Evolutionary conservation across 345 rosid genomes (phyloP), one percentile per base, ranked within the genome.

Genomic region (Eucalyptus marginata): DNA sequence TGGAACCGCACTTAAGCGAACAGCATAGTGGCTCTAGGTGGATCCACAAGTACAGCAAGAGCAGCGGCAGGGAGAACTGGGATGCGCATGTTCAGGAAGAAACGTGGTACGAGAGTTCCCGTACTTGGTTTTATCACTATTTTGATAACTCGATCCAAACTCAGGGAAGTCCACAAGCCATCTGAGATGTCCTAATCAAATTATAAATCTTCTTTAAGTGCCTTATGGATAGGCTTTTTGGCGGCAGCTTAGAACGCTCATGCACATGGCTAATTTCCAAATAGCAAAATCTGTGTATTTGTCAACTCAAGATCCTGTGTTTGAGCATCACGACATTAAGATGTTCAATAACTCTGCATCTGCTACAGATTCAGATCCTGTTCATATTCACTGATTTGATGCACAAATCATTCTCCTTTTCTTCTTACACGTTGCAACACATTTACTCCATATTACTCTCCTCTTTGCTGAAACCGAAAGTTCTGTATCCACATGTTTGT

Each of bases 1-100:
- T 96, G 99, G 99, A 97, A 97, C 88, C 95, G 97, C 51, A 96
- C 98, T 4, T 96, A 99, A 98, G 99, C 0, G 99, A 97, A 94
- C 90, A 90, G 54, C 99, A 96, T 89, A 95, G 95, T 40, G 94
- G 99, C 20, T 93, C 97, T 7, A 97, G 99, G 58, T 96, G 99
- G 98, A 92, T 97, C 84, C 99, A 96, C 93, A 96, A 96, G 93
- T 97, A 97, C 5, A 98, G 99, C 81, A 95, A 95, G 93, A 97
- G 99, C 90, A 97, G 97, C 92, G 88, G 95, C 10, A 98, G 97
- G 51, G 99, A 97, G 93, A 97, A 95, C 90, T 96, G 97, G 98
- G 99, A 97, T 89, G 95, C 99, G 4, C 96, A 95, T 40, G 93
- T 44, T 79, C 89, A 66, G 86, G 96, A 96, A 91, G 97, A 96